phyloP scores from a whole-genome alignment of 148 eudicot species.

The Rhododendron williamsianum region DNA sequence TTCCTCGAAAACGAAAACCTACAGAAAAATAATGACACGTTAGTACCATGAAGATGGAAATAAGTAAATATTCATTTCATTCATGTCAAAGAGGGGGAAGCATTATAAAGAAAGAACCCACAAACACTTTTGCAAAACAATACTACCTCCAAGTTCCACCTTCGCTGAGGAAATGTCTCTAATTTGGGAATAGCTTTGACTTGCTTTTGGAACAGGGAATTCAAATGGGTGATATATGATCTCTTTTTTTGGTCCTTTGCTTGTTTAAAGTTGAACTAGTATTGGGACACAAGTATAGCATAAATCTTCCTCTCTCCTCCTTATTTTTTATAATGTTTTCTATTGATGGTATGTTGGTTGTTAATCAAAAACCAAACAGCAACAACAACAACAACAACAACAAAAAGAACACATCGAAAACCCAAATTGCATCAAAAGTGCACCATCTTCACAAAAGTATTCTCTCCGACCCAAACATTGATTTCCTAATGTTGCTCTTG shows the following conservation, averaged over 20 bases:
- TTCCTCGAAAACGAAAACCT: slow-evolving; percentile 58
- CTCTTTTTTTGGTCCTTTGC: not conserved
- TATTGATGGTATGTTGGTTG: not conserved
- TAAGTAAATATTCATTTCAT: not conserved
- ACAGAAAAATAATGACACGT: slow-evolving; percentile 17
- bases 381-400: not conserved
- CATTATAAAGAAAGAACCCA: not conserved
- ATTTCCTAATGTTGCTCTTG: not conserved
- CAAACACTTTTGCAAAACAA: not conserved
- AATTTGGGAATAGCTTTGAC: not conserved
- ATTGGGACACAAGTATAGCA: not conserved
- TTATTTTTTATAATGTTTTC: not conserved
- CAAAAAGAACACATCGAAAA: not conserved
- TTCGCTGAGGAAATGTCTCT: not conserved
- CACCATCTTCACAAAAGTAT: not conserved
- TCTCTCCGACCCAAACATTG: not conserved
- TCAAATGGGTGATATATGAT: not conserved
- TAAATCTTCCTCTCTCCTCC: not conserved
- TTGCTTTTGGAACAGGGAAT: slow-evolving; percentile 2
- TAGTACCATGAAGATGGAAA: slow-evolving; percentile 7
- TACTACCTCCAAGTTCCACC: not conserved
- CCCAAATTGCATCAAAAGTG: not conserved
- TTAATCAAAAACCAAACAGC: not conserved
- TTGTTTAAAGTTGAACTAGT: not conserved
- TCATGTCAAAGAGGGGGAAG: slow-evolving; percentile 1